Conservation (phyloP, 495 filamentous ascomycete genomes). For the Xylaria curta region DNA sequence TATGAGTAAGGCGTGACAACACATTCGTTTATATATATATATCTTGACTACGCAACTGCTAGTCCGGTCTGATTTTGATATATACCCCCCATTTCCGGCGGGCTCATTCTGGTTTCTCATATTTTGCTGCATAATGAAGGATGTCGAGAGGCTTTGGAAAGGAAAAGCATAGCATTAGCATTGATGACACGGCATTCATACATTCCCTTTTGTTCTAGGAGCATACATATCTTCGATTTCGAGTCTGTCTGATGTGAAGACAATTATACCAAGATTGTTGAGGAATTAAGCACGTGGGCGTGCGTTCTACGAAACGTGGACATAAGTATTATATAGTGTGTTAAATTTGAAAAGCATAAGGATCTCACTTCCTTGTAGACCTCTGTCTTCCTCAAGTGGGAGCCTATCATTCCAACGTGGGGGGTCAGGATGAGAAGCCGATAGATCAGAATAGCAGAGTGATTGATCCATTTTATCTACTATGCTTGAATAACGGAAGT, state of each 20-base stretch:
- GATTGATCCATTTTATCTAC: neutral
- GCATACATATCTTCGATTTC: conserved; percentile 9
- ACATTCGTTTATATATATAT: neutral
- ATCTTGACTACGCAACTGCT: neutral
- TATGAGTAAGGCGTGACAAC: neutral
- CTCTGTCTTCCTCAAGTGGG: neutral
- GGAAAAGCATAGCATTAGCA: conserved; percentile 12
- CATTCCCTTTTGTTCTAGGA: neutral
- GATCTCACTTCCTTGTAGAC: neutral
- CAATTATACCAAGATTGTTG: neutral
- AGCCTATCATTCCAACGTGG: neutral
- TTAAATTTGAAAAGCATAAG: neutral
- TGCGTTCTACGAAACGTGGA: neutral
- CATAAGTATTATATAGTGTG: neutral
- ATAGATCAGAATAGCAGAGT: too few species aligned
- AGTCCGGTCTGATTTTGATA: neutral
- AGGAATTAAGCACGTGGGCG: neutral
- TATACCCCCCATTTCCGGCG: neutral
- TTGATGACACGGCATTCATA: conserved; percentile 12
- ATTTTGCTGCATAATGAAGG: neutral
- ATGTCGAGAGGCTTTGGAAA: neutral
- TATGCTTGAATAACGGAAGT: neutral
- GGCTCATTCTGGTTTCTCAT: neutral
- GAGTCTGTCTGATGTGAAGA: neutral
- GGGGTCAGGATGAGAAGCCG: too few species aligned